Conservation (phyloP, 169 alveolate genomes). For the Nephromyces sp. region DNA sequence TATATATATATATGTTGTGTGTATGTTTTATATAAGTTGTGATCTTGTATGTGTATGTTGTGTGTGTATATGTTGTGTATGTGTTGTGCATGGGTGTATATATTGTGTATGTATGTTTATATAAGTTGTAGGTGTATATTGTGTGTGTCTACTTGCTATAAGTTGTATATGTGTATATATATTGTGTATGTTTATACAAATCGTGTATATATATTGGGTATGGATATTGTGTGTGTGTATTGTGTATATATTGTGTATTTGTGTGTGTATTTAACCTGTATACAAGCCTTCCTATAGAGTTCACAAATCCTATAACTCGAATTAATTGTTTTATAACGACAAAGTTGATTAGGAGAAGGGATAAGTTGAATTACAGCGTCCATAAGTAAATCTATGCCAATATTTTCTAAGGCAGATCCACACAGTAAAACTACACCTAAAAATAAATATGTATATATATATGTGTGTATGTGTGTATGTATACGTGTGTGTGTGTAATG, state of each 20-base stretch:
- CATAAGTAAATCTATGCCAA: constrained; percentile 82
- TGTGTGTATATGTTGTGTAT: not conserved
- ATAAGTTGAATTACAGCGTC: constrained; percentile 80
- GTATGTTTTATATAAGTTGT: not conserved
- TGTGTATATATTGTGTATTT: too few species aligned
- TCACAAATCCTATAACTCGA: not conserved
- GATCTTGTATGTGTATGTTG: not conserved
- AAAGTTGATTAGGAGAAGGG: constrained; percentile 73
- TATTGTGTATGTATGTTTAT: too few species aligned
- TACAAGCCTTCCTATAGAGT: not conserved
- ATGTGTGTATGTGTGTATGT: too few species aligned
- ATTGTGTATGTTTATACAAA: not conserved
- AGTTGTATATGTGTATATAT: not conserved
- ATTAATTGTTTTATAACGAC: not conserved
- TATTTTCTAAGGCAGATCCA: constrained; percentile 84
- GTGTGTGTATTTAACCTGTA: too few species aligned
- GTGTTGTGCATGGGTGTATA: too few species aligned
- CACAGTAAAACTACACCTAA: constrained; percentile 60
- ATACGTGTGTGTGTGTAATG: too few species aligned
- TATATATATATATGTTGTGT: too few species aligned
- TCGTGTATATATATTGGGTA: too few species aligned
- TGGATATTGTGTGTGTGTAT: too few species aligned
- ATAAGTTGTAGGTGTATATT: too few species aligned
- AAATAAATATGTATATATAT: not conserved
- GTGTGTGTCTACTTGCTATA: not conserved